These are phyloP conservation scores for Claviceps spartinae DNA, from an alignment of 2,329 filamentous ascomycete genomes.

Conservation along the genomic window DNA sequence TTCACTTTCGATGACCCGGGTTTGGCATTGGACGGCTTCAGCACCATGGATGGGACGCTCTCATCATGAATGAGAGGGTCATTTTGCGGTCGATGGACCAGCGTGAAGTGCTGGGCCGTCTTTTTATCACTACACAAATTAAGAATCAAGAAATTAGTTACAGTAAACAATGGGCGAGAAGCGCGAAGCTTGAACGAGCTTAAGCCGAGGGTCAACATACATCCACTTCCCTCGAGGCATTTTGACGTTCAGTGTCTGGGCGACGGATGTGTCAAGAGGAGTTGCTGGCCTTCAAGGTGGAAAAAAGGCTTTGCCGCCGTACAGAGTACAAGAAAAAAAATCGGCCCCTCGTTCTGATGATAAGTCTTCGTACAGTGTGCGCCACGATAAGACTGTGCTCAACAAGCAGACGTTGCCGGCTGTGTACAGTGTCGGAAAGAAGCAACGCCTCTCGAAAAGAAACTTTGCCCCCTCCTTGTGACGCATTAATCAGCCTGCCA, in stretches of 20 bases:
- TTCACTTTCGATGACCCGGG: conserved; percentile 36
- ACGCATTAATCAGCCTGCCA: conserved; percentile 24
- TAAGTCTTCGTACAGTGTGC: conserved; percentile 10
- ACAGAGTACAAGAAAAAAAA: conserved; percentile 10
- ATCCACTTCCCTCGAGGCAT: conserved; percentile 70
- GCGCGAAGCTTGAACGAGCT: not conserved
- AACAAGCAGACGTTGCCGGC: fast-evolving
- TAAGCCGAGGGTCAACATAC: conserved; percentile 16
- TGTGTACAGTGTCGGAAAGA: conserved; percentile 16
- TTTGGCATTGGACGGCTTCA: conserved; percentile 50
- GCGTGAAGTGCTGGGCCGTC: conserved; percentile 78
- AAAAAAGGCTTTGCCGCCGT: conserved; percentile 1
- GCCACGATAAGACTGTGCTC: conserved; percentile 17
- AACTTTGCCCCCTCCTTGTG: conserved; percentile 37
- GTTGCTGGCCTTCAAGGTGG: conserved; percentile 3
- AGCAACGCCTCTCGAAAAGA: conserved; percentile 12
- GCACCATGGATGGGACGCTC: conserved; percentile 76
- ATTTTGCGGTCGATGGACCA: conserved; percentile 93
- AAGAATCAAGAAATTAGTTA: not conserved
- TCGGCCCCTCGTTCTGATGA: conserved; percentile 11
- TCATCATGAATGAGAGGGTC: conserved; percentile 93
- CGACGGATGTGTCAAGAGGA: not conserved
- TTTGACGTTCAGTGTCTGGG: conserved; percentile 20
- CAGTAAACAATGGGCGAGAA: not conserved
- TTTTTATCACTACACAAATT: conserved; percentile 56